Conservation (phyloP, 192 early-diverging fungal genomes). For the Gamsiella multidivaricata region DNA sequence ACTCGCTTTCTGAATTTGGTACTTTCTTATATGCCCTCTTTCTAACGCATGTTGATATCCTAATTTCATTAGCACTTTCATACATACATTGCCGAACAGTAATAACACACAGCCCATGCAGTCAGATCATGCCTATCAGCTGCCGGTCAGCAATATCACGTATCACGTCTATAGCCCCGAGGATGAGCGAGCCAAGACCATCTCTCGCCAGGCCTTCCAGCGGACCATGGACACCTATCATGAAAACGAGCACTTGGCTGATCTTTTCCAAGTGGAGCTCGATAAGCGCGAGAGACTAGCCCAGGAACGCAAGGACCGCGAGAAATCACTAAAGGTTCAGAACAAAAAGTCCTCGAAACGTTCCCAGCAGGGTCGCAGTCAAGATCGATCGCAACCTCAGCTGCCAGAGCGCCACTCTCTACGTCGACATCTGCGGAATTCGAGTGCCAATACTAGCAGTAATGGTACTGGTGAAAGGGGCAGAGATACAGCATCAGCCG, state of each 20-base stretch:
- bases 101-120: constrained; percentile 16
- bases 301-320: constrained; percentile 34
- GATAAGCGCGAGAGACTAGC: constrained; percentile 22
- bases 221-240: constrained; percentile 47
- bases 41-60: no score
- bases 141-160: constrained; percentile 39
- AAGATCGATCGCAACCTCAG: constrained; percentile 11
- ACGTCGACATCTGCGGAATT: not conserved
- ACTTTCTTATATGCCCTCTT: no score
- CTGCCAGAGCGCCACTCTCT: constrained; percentile 21
- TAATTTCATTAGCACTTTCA: no score
- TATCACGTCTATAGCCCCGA: constrained; percentile 45
- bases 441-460: not conserved
- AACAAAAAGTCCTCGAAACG: constrained; percentile 27
- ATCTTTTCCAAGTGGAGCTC: constrained; percentile 36
- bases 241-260: constrained; percentile 33
- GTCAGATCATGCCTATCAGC: constrained; percentile 24
- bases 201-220: constrained; percentile 36
- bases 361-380: constrained; percentile 8
- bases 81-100: not conserved
- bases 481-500: not conserved
- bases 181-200: constrained; percentile 22
- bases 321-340: constrained; percentile 15
- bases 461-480: not conserved
- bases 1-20: no score